Evolutionary conservation across 2,329 filamentous ascomycete genomes (phyloP), one percentile per base, ranked within the genome.

Genomic region (Paracamarosporium sp.): DNA sequence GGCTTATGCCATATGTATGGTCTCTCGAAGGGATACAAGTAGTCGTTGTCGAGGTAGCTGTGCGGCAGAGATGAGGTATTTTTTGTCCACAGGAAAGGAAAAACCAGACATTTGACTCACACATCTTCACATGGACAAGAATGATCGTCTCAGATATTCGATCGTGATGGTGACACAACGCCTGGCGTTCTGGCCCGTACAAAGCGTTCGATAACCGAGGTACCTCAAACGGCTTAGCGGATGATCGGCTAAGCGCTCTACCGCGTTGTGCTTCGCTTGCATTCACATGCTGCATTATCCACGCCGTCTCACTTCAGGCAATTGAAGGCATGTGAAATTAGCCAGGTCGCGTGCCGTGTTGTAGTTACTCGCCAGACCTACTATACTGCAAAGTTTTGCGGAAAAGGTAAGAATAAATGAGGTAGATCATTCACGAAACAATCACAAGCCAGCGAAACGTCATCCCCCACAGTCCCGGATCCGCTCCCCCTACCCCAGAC

Each of bases 371-470:
- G 40, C 38, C 22, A 33, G 30, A 38, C 13, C 28, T 47, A n/a
- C 41, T 33, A 33, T n/a, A 13, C 3, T 28, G 51, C 17, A 31
- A 12, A 40, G 25, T 30, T 13, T 13, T 27, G 41, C 48, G 25
- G 17, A n/a, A 41, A 17, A 13, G 6, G 17, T 35, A 54, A 46
- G 5, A 48, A 48, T 22, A 11, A 30, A n/a, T 36, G 15, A 1
- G 7, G 13, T 12, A 35, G 12, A 15, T 31, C 45, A 25, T 3
- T 25, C 8, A n/a, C 22, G 27, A 36, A 27, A 33, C 30, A 53
- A 27, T 52, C 47, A 54, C 65, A 71, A 71, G 66, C 62, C 61
- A 73, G 70, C 36, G 22, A 63, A 72, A 73, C 71, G 71, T 74
- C 71, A 74, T 74, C 48, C 63, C 62, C 65, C 60, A 59, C 56